Evolutionary conservation across 495 filamentous ascomycete species (phyloP).

Genomic region (Talaromyces nanjingensis): DNA sequence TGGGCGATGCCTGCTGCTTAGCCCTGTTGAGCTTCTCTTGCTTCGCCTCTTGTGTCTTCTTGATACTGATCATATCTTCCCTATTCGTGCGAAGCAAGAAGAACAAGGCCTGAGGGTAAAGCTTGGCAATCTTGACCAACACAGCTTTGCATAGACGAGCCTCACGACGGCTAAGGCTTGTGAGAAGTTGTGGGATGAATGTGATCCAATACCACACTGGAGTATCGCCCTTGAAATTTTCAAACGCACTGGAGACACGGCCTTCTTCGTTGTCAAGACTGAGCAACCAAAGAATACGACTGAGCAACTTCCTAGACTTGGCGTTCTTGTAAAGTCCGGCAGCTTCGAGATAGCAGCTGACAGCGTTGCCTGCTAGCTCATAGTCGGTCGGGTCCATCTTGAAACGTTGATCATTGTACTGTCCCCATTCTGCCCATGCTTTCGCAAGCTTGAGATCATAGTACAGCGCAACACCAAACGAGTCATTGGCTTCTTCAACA

Average conservation of each 20-base stretch:
- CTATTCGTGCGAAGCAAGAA: conserved; percentile 87
- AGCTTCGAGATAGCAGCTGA: conserved; percentile 94
- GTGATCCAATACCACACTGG: conserved; percentile 99
- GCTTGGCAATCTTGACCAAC: conserved; percentile 87
- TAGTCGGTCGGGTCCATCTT: conserved; percentile 79
- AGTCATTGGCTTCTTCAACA: conserved; percentile 83
- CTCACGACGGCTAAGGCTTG: conserved; percentile 82
- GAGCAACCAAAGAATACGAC: conserved; percentile 90
- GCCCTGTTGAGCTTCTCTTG: conserved; percentile 51
- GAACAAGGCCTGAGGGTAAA: conserved; percentile 89
- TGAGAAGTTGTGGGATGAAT: conserved; percentile 92
- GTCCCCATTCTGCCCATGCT: conserved; percentile 99
- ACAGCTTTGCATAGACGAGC: conserved; percentile 76
- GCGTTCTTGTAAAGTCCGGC: conserved; percentile 93
- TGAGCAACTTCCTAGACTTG: conserved; percentile 93
- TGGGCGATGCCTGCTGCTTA: conserved; percentile 41
- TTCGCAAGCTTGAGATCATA: conserved; percentile 93
- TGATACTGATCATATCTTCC: conserved; percentile 91
- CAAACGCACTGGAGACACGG: conserved; percentile 71
- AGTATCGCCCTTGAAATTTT: conserved; percentile 90
- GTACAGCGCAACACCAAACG: conserved; percentile 89
- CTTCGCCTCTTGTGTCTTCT: conserved; percentile 78
- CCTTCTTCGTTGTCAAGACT: conserved; percentile 87
- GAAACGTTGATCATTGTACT: conserved; percentile 93
- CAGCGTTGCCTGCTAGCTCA: conserved; percentile 74